Conservation (phyloP, 2,329 filamentous ascomycete genomes). For the Apiospora koreana region DNA sequence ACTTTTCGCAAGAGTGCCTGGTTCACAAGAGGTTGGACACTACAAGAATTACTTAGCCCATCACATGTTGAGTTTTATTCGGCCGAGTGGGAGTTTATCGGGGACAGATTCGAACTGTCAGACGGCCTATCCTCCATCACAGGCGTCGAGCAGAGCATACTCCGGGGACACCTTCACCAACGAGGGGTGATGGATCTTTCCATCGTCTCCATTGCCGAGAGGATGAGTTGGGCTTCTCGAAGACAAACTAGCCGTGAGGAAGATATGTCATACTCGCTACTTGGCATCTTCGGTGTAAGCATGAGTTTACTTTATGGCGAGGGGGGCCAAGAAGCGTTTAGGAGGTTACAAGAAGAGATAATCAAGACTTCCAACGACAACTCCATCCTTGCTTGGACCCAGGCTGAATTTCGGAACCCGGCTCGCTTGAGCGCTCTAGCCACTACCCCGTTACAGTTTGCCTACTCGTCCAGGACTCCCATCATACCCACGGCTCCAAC, state of each 20-base stretch:
- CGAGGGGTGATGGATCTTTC: background rate
- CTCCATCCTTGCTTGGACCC: background rate
- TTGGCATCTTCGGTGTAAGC: background rate
- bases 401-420: background rate
- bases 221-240: background rate
- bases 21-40: background rate
- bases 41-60: background rate
- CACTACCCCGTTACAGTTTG: background rate
- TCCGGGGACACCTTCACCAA: background rate
- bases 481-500: background rate
- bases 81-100: background rate
- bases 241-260: background rate
- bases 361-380: background rate
- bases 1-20: background rate
- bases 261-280: background rate
- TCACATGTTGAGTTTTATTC: background rate
- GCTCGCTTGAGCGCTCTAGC: background rate
- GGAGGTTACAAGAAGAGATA: background rate
- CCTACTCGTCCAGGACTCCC: background rate
- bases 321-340: background rate
- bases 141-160: background rate
- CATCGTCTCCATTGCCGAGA: background rate
- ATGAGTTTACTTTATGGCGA: background rate
- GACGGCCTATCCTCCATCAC: background rate
- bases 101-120: background rate